Percentiles rank a stretch among this genome's conserved stretches.
Conservation (phyloP, 257 asterid species). For the Solanum dulcamara region DNA sequence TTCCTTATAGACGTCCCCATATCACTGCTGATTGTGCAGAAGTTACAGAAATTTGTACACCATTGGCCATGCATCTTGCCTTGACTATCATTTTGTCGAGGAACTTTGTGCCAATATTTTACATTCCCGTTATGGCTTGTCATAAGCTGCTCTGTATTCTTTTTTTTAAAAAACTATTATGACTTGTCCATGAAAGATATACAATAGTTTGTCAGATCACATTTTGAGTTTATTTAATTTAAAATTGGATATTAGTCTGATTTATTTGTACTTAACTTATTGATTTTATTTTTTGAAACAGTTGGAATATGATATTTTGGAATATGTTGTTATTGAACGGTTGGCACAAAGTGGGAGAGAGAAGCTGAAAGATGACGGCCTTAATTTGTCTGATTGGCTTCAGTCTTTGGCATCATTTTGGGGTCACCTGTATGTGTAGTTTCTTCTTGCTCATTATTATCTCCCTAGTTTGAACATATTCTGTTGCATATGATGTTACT, state of each 20-base stretch:
- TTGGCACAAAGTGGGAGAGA: constrained; percentile 97
- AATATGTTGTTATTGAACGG: constrained; percentile 96
- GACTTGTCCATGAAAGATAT: neutral
- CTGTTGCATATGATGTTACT: neutral
- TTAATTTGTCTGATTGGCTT: constrained; percentile 98
- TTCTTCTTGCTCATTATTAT: constrained; percentile 7
- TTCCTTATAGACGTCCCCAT: neutral
- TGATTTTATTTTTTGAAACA: constrained; percentile 25
- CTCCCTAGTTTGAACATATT: constrained; percentile 9
- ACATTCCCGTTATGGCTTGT: neutral
- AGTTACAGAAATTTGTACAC: neutral
- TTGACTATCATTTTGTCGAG: neutral
- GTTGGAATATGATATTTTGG: constrained; percentile 98
- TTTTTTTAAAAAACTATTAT: neutral
- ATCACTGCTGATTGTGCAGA: neutral
- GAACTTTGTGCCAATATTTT: neutral
- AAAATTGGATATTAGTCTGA: neutral
- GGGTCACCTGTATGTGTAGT: constrained; percentile 94
- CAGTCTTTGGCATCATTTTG: constrained; percentile 98
- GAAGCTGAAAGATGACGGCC: constrained; percentile 98
- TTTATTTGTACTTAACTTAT: neutral
- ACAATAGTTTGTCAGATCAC: neutral
- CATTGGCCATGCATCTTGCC: neutral
- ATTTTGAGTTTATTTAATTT: neutral
- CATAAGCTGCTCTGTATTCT: neutral